Evolutionary conservation across 2,329 filamentous ascomycete genomes (phyloP).

Genomic region (Sordariomycetes sp.): DNA sequence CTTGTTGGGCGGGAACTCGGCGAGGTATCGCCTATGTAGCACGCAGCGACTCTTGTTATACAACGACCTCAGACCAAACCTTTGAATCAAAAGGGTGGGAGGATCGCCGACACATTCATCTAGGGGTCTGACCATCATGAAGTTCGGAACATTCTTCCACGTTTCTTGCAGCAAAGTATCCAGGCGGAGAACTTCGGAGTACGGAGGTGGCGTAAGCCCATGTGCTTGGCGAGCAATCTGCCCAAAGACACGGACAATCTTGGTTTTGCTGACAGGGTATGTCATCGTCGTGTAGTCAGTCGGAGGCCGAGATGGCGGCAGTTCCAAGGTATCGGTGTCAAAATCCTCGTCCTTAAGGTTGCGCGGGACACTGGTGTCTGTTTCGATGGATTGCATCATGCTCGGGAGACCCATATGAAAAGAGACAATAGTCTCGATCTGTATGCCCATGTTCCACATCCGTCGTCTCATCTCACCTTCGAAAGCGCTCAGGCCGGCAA

Average conservation of each 20-base stretch:
- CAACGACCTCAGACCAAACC: slow-evolving; percentile 40
- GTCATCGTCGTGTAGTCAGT: slow-evolving; percentile 31
- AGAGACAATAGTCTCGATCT: slow-evolving; percentile 51
- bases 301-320: slow-evolving; percentile 5
- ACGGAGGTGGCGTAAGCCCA: slow-evolving; percentile 33
- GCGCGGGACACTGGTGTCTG: slow-evolving; percentile 7
- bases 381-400: slow-evolving; percentile 33
- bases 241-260: slow-evolving; percentile 36
- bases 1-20: slow-evolving; percentile 20
- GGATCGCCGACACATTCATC: slow-evolving; percentile 39
- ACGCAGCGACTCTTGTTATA: slow-evolving; percentile 48
- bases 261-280: slow-evolving; percentile 43
- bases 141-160: slow-evolving; percentile 34
- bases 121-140: slow-evolving; percentile 38
- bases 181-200: slow-evolving; percentile 38
- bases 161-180: slow-evolving; percentile 34
- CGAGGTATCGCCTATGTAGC: slow-evolving; percentile 43
- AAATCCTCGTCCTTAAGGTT: slow-evolving; percentile 8
- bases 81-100: slow-evolving; percentile 37
- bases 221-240: slow-evolving; percentile 41
- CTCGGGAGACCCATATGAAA: slow-evolving; percentile 56
- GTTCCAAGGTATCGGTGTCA: slow-evolving; percentile 3
- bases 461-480: slow-evolving; percentile 40
- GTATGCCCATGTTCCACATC: slow-evolving; percentile 37
- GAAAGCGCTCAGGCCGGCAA: slow-evolving; percentile 38